These are phyloP conservation scores for Kurtzmaniella cleridarum DNA, from an alignment of 805 yeast species.

Conservation along the genomic window DNA sequence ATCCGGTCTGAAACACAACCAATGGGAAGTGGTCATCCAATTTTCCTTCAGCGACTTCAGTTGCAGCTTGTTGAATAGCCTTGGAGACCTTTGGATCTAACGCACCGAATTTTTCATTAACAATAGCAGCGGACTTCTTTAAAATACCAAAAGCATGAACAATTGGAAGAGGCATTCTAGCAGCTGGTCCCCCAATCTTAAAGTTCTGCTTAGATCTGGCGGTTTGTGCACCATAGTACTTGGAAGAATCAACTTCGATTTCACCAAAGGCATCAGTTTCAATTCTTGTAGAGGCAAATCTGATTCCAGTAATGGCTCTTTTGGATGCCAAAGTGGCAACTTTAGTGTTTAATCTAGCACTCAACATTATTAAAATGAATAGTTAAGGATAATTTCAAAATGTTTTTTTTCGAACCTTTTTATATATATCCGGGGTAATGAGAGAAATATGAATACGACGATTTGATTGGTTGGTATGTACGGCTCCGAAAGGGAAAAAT, in stretches of 20 bases:
- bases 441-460: too few species aligned
- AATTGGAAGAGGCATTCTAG: constrained; percentile 31
- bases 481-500: too few species aligned
- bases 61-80: constrained; percentile 33
- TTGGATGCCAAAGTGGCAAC: background rate
- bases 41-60: constrained; percentile 35
- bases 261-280: constrained; percentile 37
- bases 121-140: constrained; percentile 35
- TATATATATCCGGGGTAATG: too few species aligned
- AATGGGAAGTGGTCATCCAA: constrained; percentile 36
- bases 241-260: constrained; percentile 27
- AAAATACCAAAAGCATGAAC: constrained; percentile 31
- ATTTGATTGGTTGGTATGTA: too few species aligned
- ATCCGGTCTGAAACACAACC: constrained; percentile 36
- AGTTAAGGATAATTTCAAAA: background rate
- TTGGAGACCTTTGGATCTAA: constrained; percentile 27
- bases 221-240: constrained; percentile 37
- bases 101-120: constrained; percentile 27
- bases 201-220: constrained; percentile 34
- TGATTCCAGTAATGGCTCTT: background rate
- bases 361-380: constrained; percentile 1
- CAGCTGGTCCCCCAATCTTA: constrained; percentile 30
- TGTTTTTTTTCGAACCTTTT: too few species aligned
- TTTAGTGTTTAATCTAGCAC: constrained; percentile 1
- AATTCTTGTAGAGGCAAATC: constrained; percentile 18